Percentiles rank a stretch among this genome's conserved stretches.
phyloP scores from a whole-genome alignment of 352 stramenopile species.

The Saprolegnia parasitica region DNA sequence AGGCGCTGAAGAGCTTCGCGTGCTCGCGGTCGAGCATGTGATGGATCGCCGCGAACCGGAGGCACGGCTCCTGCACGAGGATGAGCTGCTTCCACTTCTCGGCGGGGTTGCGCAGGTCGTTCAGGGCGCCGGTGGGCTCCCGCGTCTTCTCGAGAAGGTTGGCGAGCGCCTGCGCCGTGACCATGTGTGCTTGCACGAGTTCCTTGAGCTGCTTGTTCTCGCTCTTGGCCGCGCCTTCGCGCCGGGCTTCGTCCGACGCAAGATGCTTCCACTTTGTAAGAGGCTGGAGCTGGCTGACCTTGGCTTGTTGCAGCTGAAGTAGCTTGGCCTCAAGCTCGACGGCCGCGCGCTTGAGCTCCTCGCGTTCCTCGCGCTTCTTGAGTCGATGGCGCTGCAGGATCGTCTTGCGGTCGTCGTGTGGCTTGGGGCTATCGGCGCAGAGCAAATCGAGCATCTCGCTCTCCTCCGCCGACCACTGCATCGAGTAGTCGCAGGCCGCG shows the following conservation, averaged over 20 bases:
- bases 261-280: not conserved
- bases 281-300: not conserved
- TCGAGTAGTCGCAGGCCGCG: not conserved
- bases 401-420: not conserved
- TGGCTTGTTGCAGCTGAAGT: not conserved
- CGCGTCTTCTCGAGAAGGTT: constrained; percentile 6
- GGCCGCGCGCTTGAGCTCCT: constrained; percentile 6
- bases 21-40: constrained; percentile 5
- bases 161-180: constrained; percentile 1
- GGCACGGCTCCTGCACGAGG: not conserved
- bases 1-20: constrained; percentile 3
- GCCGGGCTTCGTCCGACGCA: not conserved
- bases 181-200: constrained; percentile 6
- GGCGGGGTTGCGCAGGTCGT: not conserved
- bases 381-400: constrained; percentile 9
- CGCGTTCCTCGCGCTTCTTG: constrained; percentile 9
- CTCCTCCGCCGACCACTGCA: constrained; percentile 5
- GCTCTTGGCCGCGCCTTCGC: not conserved
- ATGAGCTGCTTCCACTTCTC: constrained; percentile 1
- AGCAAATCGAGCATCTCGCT: constrained; percentile 5
- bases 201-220: constrained; percentile 13
- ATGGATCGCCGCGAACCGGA: not conserved
- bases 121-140: not conserved
- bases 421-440: not conserved
- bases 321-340: constrained; percentile 11